Evolutionary conservation across 2,329 filamentous ascomycete genomes (phyloP).

Genomic region (Neoascochyta sp.): DNA sequence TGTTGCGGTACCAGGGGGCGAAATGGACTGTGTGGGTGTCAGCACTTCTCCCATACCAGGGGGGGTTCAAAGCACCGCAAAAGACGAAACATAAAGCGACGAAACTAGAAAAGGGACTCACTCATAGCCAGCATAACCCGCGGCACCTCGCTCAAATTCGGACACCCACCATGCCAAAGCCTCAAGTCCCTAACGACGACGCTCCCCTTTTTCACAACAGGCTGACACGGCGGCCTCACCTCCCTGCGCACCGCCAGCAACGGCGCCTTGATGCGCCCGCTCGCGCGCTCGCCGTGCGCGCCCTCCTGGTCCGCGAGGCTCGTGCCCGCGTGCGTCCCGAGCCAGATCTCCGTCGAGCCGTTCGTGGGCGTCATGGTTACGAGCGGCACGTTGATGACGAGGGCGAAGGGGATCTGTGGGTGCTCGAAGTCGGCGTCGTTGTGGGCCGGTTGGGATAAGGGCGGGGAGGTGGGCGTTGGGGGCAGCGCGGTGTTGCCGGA

Average conservation of each 20-base stretch:
- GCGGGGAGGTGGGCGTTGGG: slow-evolving; percentile 39
- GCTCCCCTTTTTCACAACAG: slow-evolving; percentile 42
- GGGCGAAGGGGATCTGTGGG: slow-evolving; percentile 42
- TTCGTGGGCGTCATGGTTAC: slow-evolving; percentile 46
- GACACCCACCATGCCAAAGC: slow-evolving; percentile 51
- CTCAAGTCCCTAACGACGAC: slow-evolving; percentile 48
- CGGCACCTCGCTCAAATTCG: slow-evolving; percentile 43
- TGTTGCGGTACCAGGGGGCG: slow-evolving; percentile 57
- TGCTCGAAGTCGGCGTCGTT: slow-evolving; percentile 36
- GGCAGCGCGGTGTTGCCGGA: slow-evolving; percentile 43
- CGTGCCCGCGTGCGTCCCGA: slow-evolving; percentile 45
- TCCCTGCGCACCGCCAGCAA: slow-evolving; percentile 17
- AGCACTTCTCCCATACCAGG: too few species aligned
- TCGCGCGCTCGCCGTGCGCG: slow-evolving; percentile 40
- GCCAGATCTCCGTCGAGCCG: slow-evolving; percentile 52
- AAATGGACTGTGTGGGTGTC: slow-evolving; percentile 52
- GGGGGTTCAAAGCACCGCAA: too few species aligned
- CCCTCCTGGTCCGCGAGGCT: slow-evolving; percentile 33
- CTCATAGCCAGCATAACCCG: slow-evolving; percentile 46
- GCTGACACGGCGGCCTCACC: slow-evolving; percentile 21
- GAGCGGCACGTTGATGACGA: slow-evolving; percentile 48
- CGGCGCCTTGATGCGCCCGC: slow-evolving; percentile 26
- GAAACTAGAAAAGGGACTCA: slow-evolving; percentile 9
- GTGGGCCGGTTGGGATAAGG: slow-evolving; percentile 33
- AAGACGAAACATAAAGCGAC: neutral